A percentile compares a stretch with the other conserved stretches of the same genome.
Conservation (phyloP, 805 yeast genomes). For the Saturnispora sekii region DNA sequence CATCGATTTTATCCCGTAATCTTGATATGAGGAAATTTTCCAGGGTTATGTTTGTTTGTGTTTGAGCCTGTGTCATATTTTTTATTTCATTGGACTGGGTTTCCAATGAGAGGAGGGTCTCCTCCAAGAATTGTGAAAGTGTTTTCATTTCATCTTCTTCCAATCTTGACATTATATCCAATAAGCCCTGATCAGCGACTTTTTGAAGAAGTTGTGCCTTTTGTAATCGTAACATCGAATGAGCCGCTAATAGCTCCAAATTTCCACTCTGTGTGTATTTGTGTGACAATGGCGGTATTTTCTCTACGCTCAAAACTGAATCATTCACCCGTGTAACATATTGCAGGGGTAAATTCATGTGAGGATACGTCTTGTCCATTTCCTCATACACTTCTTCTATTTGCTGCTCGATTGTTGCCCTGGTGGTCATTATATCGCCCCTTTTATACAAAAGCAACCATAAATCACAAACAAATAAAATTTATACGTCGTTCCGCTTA, state of each 20-base stretch:
- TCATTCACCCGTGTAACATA: background rate
- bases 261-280: conserved; percentile 9
- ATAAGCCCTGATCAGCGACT: background rate
- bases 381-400: background rate
- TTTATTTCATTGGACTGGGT: conserved; percentile 12
- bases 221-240: conserved; percentile 11
- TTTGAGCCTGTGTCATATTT: conserved; percentile 28
- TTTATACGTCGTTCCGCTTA: background rate
- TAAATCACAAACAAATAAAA: background rate
- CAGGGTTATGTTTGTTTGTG: background rate
- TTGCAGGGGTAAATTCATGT: background rate
- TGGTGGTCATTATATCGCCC: background rate
- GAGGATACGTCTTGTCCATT: background rate
- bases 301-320: background rate
- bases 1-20: background rate
- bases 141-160: conserved; percentile 1
- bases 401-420: conserved; percentile 1
- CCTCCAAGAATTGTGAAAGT: background rate
- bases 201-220: conserved; percentile 3
- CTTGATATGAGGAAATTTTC: background rate
- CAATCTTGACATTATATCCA: conserved; percentile 2
- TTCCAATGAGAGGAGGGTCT: too few species aligned
- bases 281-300: conserved; percentile 3
- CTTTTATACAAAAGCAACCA: background rate
- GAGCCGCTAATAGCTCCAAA: conserved; percentile 11